Evolutionary conservation across 495 filamentous ascomycete genomes (phyloP), one percentile per base, ranked within the genome.

Genomic region (Staphylotrichum tortipilum): DNA sequence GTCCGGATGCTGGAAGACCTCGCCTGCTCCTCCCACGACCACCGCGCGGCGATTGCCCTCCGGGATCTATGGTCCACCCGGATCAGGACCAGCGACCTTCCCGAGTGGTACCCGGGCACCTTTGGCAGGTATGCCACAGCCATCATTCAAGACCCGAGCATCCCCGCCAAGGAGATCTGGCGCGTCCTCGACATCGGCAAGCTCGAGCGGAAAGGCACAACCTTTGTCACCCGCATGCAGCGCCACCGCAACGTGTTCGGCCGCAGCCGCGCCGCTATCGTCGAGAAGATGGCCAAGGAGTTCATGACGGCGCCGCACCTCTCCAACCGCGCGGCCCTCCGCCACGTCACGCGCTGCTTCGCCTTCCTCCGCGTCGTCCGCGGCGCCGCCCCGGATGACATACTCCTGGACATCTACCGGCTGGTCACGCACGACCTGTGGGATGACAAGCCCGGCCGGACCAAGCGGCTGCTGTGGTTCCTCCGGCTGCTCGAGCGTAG

Each of bases 381-480:
- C 11, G 48, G 49, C 41, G 50, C 53, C 3, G 50, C 67, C 21
- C 47, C 66, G 6, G 46, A 58, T 8, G 29, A 34, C 1, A 26
- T 68, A 43, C 45, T 71, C 19, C 54, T 55, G 41, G 62, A 66
- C 15, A 45, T 79, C 7, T 61, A 67, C 19, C 55, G 65, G 24
- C 53, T 64, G 2, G 51, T 74, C 4, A 68, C 66, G 3, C 64
- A 62, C 48, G 66, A 71, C 48, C 56, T 78, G 49, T 44, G 49
- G 14, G 44, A 53, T n/a, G 64, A 62, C 14, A 18, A 53, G 15
- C 66, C 55, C 28, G 67, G 75, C 19, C 57, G 62, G 19, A 63
- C 61, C 42, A 54, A 55, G 4, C 65, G 70, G 21, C 49, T 73
- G 15, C 43, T 53, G 34, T 76, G 68, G 66, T 55, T 66, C 42